Evolutionary conservation across 108 stramenopile species (phyloP).

Genomic region (Craspedostauros australis): DNA sequence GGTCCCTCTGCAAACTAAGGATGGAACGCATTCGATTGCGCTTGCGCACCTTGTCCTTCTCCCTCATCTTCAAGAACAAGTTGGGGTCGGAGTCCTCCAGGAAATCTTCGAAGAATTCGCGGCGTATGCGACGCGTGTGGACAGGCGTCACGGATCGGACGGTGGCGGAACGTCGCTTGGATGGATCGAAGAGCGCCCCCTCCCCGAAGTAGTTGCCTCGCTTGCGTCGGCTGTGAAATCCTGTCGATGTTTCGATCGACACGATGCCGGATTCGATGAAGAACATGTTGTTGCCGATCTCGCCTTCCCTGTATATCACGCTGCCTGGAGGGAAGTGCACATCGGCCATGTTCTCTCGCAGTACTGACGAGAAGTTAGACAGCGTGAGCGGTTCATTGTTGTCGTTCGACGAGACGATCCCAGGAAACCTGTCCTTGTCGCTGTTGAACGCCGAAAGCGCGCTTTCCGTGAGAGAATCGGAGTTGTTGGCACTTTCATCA

Average conservation of each 20-base stretch:
- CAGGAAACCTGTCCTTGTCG: too few species aligned
- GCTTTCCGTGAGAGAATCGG: too few species aligned
- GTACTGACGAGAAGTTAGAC: conserved; percentile 46
- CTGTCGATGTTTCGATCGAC: conserved; percentile 53
- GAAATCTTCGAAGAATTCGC: conserved; percentile 73
- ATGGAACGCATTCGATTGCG: conserved; percentile 31
- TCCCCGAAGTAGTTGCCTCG: conserved; percentile 71
- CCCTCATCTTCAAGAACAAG: conserved; percentile 8
- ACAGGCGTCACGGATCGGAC: conserved; percentile 65
- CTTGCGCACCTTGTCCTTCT: conserved; percentile 10
- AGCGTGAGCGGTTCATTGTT: conserved; percentile 31
- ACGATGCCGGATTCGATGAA: conserved; percentile 70
- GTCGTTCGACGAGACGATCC: conserved; percentile 7
- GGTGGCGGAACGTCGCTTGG: conserved; percentile 37
- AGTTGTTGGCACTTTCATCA: too few species aligned
- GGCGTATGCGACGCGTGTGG: conserved; percentile 59
- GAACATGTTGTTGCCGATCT: conserved; percentile 64
- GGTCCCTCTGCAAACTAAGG: conserved; percentile 30
- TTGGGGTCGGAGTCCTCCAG: conserved; percentile 30
- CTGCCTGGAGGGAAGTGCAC: conserved; percentile 59
- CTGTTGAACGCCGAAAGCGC: too few species aligned
- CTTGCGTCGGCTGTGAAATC: conserved; percentile 35
- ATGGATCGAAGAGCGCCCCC: conserved; percentile 49
- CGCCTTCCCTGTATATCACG: conserved; percentile 56
- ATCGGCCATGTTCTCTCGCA: conserved; percentile 66